A percentile compares a stretch with the other conserved stretches of the same genome.
These are phyloP conservation scores for Canariomyces notabilis DNA, from an alignment of 2,329 filamentous ascomycete species.

Conservation along the genomic window DNA sequence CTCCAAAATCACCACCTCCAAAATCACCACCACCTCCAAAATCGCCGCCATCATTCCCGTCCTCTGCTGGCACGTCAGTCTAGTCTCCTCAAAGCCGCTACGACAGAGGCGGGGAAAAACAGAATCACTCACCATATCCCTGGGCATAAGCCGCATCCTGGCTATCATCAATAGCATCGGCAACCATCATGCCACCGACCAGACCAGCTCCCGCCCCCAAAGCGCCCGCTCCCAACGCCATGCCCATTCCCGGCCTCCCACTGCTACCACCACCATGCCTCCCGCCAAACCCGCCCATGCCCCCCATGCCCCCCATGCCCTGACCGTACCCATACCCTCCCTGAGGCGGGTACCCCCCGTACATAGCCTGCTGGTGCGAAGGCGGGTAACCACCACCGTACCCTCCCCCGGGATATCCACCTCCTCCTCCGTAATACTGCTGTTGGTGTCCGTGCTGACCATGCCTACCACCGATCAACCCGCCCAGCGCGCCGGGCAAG, in stretches of 20 bases:
- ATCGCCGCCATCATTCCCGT: slow-evolving; percentile 32
- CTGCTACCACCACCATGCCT: slow-evolving; percentile 34
- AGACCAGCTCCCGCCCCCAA: slow-evolving; percentile 77
- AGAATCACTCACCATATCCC: slow-evolving; percentile 35
- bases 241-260: slow-evolving; percentile 50
- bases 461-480: background rate
- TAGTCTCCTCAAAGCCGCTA: no score
- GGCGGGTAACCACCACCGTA: no score
- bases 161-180: slow-evolving; percentile 59
- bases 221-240: slow-evolving; percentile 62
- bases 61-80: slow-evolving; percentile 26
- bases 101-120: no score
- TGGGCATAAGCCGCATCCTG: slow-evolving; percentile 55
- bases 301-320: no score
- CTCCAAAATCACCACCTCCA: no score
- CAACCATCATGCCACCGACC: slow-evolving; percentile 70
- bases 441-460: background rate
- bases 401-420: background rate
- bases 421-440: background rate
- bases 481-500: slow-evolving; percentile 21
- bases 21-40: slow-evolving; percentile 33
- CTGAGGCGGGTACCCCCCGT: no score
- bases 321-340: slow-evolving; percentile 33
- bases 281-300: no score
- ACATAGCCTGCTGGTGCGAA: slow-evolving; percentile 16